Conservation (phyloP, 805 yeast species). For the Tetrapisispora phaffii region DNA sequence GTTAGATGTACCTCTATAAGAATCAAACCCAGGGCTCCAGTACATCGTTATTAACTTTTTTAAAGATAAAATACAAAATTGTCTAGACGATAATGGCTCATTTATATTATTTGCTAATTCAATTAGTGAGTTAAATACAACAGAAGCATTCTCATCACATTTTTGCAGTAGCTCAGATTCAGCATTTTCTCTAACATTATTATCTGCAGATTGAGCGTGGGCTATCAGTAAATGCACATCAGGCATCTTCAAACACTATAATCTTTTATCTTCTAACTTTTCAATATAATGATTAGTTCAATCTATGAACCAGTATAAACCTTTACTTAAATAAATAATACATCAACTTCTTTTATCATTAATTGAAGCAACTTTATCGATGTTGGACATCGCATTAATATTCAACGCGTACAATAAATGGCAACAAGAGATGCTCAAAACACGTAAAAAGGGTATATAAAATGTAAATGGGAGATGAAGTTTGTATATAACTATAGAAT, state of each 20-base stretch:
- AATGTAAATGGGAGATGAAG: background rate
- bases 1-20: constrained; percentile 55
- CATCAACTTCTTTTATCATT: background rate
- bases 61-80: constrained; percentile 55
- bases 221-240: constrained; percentile 12
- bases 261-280: no score
- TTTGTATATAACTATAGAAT: background rate
- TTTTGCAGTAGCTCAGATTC: constrained; percentile 39
- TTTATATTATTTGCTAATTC: constrained; percentile 31
- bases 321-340: no score
- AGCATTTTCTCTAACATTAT: constrained; percentile 40
- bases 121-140: constrained; percentile 35
- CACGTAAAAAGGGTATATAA: background rate
- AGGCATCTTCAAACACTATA: background rate
- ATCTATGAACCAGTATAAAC: background rate
- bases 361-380: no score
- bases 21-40: constrained; percentile 80
- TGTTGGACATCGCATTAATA: background rate
- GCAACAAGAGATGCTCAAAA: no score
- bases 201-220: constrained; percentile 38
- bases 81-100: constrained; percentile 37
- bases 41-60: constrained; percentile 57
- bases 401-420: background rate
- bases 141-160: constrained; percentile 42
- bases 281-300: no score